phyloP scores from a whole-genome alignment of 2,329 filamentous ascomycete genomes.

The Thelonectria discophora region DNA sequence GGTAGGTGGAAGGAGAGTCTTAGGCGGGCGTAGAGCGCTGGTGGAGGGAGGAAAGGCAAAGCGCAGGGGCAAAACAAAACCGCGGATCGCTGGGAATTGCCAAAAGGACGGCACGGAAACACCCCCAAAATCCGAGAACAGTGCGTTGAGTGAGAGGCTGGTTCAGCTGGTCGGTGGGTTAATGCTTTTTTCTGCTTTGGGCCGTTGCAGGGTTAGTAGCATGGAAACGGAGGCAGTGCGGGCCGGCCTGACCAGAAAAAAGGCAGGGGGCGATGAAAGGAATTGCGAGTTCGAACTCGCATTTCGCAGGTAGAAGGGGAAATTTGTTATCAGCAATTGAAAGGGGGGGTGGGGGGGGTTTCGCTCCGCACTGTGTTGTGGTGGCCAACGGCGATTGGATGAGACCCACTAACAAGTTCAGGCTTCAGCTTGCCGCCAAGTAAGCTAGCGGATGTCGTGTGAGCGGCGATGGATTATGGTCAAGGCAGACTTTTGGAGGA shows the following conservation, averaged over 20 bases:
- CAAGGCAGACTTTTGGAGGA: neutral
- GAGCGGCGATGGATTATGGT: neutral
- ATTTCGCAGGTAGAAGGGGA: constrained; percentile 15
- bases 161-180: constrained; percentile 24
- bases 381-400: constrained; percentile 29
- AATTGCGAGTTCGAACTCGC: constrained; percentile 9
- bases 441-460: constrained; percentile 24
- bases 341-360: constrained; percentile 9
- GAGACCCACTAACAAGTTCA: constrained; percentile 29
- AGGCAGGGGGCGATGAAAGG: constrained; percentile 9
- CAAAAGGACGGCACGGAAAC: neutral
- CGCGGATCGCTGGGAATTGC: neutral
- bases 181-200: neutral
- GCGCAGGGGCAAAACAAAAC: neutral
- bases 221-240: constrained; percentile 20
- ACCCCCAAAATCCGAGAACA: neutral
- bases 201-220: constrained; percentile 10
- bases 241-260: constrained; percentile 11
- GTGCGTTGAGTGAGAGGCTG: constrained; percentile 18
- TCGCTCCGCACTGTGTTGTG: constrained; percentile 33
- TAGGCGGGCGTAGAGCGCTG: constrained; percentile 3
- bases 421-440: constrained; percentile 19
- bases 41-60: neutral
- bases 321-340: constrained; percentile 27
- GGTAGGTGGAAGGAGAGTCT: constrained; percentile 28